These are phyloP conservation scores for Ilyonectria destructans DNA, from an alignment of 2,329 filamentous ascomycete genomes.

Conservation along the genomic window DNA sequence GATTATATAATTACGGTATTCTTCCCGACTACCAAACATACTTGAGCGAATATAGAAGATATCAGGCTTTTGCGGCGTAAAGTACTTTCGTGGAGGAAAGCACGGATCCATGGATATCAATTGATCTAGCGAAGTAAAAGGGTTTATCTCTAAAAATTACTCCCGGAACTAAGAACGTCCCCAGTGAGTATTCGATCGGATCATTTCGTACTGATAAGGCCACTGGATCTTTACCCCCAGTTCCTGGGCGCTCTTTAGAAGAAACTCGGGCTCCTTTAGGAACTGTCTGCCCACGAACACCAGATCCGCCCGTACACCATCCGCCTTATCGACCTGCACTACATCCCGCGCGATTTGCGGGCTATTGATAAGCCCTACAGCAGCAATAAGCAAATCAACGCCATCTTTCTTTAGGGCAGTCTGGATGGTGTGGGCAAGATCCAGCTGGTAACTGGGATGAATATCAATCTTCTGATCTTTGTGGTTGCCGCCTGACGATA, in stretches of 20 bases:
- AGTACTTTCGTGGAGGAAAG: too few species aligned
- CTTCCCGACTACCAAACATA: too few species aligned
- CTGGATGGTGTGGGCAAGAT: conserved; percentile 80
- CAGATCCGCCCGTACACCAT: conserved; percentile 58
- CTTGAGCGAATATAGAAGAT: too few species aligned
- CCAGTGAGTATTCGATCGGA: too few species aligned
- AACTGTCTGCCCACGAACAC: conserved; percentile 68
- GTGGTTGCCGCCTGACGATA: conserved; percentile 79
- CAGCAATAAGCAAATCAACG: conserved; percentile 65
- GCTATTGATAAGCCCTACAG: conserved; percentile 65
- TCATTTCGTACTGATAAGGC: too few species aligned
- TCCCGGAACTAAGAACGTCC: too few species aligned
- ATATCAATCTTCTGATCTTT: conserved; percentile 69
- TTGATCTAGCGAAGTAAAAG: too few species aligned
- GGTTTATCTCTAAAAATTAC: too few species aligned
- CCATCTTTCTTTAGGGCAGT: conserved; percentile 70
- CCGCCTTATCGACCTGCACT: conserved; percentile 55
- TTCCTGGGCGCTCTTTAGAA: conserved; percentile 69
- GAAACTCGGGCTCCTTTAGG: conserved; percentile 71
- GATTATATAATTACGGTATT: too few species aligned
- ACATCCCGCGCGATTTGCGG: conserved; percentile 64
- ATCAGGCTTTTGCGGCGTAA: too few species aligned
- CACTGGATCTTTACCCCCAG: conserved; percentile 59
- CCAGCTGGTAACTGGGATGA: conserved; percentile 75
- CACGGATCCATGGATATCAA: too few species aligned